phyloP scores from a whole-genome alignment of 345 rosid genomes.

The Citrus sp. region DNA sequence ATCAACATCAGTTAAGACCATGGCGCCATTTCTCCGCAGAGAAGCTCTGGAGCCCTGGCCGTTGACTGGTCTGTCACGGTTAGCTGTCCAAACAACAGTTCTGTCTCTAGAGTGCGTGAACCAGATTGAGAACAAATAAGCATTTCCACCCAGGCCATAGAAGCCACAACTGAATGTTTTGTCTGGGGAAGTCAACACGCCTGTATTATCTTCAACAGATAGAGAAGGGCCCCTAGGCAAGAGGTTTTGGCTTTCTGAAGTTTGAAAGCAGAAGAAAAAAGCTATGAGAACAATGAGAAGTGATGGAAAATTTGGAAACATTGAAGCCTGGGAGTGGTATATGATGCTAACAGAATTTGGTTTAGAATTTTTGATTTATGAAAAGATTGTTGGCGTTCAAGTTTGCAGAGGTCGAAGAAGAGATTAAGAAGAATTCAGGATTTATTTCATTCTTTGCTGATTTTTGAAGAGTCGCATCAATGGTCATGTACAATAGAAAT shows the following conservation, averaged over 20 bases:
- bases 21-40: conserved; percentile 24
- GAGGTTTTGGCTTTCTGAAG: conserved; percentile 4
- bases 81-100: conserved; percentile 47
- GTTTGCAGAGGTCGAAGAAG: no score
- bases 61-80: conserved; percentile 38
- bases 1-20: conserved; percentile 35
- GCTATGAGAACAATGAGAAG: conserved; percentile 3
- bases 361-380: no score
- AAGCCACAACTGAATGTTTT: conserved; percentile 44
- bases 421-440: no score
- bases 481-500: no score
- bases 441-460: no score
- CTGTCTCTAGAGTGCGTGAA: conserved; percentile 25
- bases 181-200: conserved; percentile 26
- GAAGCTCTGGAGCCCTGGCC: conserved; percentile 37
- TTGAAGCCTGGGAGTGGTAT: not conserved
- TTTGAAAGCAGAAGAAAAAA: not conserved
- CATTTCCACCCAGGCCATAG: conserved; percentile 28
- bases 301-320: not conserved
- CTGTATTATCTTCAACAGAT: conserved; percentile 22
- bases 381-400: no score
- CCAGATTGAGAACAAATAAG: conserved; percentile 46
- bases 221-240: conserved; percentile 26
- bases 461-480: no score
- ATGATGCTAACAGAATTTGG: not conserved